Evolutionary conservation across 441 rosid species (phyloP).

Genomic region (Adansonia madagascariensis): DNA sequence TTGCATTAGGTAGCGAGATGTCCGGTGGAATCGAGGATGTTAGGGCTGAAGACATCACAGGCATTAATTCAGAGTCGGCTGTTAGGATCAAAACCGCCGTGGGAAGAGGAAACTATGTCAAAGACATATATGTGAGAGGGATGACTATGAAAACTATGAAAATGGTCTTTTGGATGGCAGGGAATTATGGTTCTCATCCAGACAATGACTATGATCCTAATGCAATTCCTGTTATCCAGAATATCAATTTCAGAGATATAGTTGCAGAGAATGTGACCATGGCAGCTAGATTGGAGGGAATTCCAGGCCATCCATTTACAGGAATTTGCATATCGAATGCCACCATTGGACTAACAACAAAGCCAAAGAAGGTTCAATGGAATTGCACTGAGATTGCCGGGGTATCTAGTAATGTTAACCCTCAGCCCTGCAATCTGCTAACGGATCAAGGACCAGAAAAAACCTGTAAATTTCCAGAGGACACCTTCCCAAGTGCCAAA

Average conservation of each 20-base stretch:
- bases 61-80: slow-evolving; percentile 67
- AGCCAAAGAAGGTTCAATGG: slow-evolving; percentile 65
- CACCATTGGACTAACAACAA: slow-evolving; percentile 26
- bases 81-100: slow-evolving; percentile 64
- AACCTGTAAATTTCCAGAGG: slow-evolving; percentile 55
- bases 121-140: slow-evolving; percentile 59
- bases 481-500: slow-evolving; percentile 44
- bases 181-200: slow-evolving; percentile 69
- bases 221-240: slow-evolving; percentile 57
- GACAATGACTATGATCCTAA: slow-evolving; percentile 61
- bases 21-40: slow-evolving; percentile 74
- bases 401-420: slow-evolving; percentile 49
- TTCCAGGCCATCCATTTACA: slow-evolving; percentile 55
- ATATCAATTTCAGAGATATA: slow-evolving; percentile 62
- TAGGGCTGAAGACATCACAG: slow-evolving; percentile 66
- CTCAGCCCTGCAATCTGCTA: slow-evolving; percentile 49
- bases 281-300: slow-evolving; percentile 64
- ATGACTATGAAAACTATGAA: slow-evolving; percentile 73
- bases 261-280: slow-evolving; percentile 68
- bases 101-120: slow-evolving; percentile 72
- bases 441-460: slow-evolving; percentile 42
- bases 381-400: slow-evolving; percentile 60
- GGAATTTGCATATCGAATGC: slow-evolving; percentile 53
- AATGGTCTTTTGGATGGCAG: slow-evolving; percentile 73
- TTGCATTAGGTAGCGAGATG: slow-evolving; percentile 79